Percentiles rank a stretch among this genome's conserved stretches.
Evolutionary conservation across 331 rosid species (phyloP).

Genomic region (Ulmus americana): DNA sequence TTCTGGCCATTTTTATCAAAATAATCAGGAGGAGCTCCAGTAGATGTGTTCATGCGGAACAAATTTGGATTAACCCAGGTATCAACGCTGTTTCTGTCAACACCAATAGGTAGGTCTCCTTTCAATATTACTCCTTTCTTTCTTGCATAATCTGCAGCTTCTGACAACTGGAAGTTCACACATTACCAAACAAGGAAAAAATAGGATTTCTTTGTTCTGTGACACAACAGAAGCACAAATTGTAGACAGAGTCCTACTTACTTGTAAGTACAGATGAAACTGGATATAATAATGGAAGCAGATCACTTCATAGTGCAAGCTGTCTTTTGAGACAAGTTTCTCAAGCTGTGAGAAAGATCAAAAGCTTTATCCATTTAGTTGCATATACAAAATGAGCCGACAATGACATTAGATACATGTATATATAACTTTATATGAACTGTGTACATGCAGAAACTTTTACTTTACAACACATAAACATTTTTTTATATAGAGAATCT

Average conservation of each 20-base stretch:
- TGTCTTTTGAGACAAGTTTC: constrained; percentile 81
- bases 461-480: no score
- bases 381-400: not conserved
- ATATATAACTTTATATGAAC: not conserved
- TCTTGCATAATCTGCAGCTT: constrained; percentile 85
- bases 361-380: not conserved
- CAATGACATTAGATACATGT: not conserved
- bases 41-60: constrained; percentile 92
- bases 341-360: constrained; percentile 53
- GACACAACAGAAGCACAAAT: constrained; percentile 11
- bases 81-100: constrained; percentile 90
- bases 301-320: constrained; percentile 62
- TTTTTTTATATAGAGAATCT: not conserved
- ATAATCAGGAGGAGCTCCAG: constrained; percentile 98
- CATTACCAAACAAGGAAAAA: constrained; percentile 18
- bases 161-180: constrained; percentile 55
- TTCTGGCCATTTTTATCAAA: constrained; percentile 98
- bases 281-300: constrained; percentile 89
- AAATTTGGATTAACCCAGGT: constrained; percentile 91
- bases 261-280: constrained; percentile 84
- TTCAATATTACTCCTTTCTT: constrained; percentile 75
- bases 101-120: constrained; percentile 98
- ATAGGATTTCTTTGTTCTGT: not conserved
- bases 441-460: no score
- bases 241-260: constrained; percentile 29